Conservation (phyloP, 78 protist genomes). For the Chrysochromulina parva region DNA sequence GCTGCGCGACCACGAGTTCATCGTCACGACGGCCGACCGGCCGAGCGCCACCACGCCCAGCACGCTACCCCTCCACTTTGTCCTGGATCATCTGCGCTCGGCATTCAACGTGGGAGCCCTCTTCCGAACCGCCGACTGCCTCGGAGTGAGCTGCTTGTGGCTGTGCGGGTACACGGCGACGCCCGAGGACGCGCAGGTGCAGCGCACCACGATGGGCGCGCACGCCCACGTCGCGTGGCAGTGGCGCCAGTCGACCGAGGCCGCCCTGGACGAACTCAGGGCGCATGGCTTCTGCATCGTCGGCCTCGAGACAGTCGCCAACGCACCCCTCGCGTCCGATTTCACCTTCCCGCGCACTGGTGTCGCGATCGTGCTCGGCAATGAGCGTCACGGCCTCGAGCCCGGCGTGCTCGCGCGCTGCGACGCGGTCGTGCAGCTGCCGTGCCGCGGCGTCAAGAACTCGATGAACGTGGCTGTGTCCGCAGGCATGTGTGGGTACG, state of each 20-base stretch:
- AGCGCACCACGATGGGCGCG: conserved; percentile 1
- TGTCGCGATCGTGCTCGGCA: not conserved
- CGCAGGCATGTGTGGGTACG: not conserved
- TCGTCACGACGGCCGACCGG: not conserved
- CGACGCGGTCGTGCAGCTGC: not conserved
- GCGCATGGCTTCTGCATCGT: not conserved
- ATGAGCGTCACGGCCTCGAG: not conserved
- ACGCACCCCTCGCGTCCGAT: not conserved
- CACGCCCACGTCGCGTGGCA: not conserved
- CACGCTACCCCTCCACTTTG: not conserved
- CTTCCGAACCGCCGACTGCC: conserved; percentile 8
- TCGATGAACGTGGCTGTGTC: not conserved
- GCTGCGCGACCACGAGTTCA: not conserved
- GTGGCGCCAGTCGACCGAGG: not conserved
- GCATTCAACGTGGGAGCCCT: conserved; percentile 2
- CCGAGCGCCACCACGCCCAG: too few species aligned
- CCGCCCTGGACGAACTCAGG: not conserved
- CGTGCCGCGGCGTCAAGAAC: not conserved
- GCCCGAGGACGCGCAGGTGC: conserved; percentile 8
- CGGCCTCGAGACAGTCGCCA: not conserved
- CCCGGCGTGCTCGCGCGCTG: not conserved
- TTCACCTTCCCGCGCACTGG: not conserved
- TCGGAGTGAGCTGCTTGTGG: not conserved
- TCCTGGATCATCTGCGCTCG: not conserved
- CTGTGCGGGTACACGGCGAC: conserved; percentile 12